Base-by-base conservation (phyloP, 2,329 filamentous ascomycete genomes). In the Ciborinia camelliae region DNA sequence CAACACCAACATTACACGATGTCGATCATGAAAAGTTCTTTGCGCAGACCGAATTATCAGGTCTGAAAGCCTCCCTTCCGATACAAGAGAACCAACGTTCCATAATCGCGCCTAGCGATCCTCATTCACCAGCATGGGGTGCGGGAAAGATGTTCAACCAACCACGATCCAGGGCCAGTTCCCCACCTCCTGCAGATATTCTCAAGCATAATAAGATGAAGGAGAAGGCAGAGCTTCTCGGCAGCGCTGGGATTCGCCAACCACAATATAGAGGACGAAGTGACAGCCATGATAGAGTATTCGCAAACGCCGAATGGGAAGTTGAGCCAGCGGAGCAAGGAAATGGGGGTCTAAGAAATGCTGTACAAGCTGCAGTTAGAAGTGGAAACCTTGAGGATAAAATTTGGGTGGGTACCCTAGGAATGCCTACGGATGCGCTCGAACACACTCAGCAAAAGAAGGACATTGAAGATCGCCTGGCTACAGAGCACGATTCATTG, bases 361-460 rank as follows among this genome's bases (percentile, higher is more conserved):
- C 94, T 4, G 87, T 95, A 41, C 87, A 91, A 68, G 91, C 92
- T 20, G 90, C 91, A 2, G 82, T 85, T 20, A 85, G 91, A 54
- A 85, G 88, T 63, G 89, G 87, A 26, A 83, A 84, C 67, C 79
- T 92, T 12, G 82, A 84, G 26, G 90, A 96, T 63, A 89, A 91
- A 73, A 89, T 88, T n/a, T 96, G 91, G 88, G 90, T 98, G 5
- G 94, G 94, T 62, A 96, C 93, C 0, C 79, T 98, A 51, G 95
- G 94, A 26, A 97, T 97, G 86, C 93, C 94, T 0, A 97, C 92
- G 0, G 94, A 98, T 77, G 89, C 88, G 9, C 81, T 98, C 30
- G 83, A 89, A 45, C 86, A 88, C 50, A 86, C 87, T 0, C 83
- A 88, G 71, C 87, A 91, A 73, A 94, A 90, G 75, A 83, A 90